A percentile compares a stretch with the other conserved stretches of the same genome.
Evolutionary conservation across 768 basidiomycete species (phyloP).

Genomic region (Rhodotorula sphaerocarpa): DNA sequence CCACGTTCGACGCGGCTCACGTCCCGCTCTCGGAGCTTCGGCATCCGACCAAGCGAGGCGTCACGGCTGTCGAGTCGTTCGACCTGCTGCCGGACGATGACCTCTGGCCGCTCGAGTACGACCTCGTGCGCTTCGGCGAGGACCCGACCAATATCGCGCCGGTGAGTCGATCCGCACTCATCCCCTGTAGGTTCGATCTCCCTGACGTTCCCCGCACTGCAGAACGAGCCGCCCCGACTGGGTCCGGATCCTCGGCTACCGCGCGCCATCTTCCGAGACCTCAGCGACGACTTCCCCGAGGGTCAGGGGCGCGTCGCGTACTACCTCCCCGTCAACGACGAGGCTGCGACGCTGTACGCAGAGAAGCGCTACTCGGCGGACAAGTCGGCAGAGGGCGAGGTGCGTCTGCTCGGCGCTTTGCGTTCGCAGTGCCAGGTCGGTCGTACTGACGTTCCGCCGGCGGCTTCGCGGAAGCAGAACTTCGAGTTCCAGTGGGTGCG

Average conservation of each 20-base stretch:
- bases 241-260: conserved; percentile 29
- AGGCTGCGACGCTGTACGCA: conserved; percentile 18
- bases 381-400: conserved; percentile 15
- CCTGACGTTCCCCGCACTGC: background rate
- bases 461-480: no score
- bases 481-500: conserved; percentile 31
- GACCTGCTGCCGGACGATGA: conserved; percentile 74
- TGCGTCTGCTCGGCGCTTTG: conserved; percentile 2
- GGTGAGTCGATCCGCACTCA: background rate
- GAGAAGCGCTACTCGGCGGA: conserved; percentile 11
- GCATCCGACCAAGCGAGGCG: conserved; percentile 69
- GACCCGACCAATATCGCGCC: conserved; percentile 25
- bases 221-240: conserved; percentile 10
- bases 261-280: conserved; percentile 32
- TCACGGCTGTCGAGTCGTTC: conserved; percentile 70
- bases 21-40: conserved; percentile 45
- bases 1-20: conserved; percentile 35
- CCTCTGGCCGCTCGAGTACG: conserved; percentile 62
- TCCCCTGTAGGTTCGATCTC: no score
- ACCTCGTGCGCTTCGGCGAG: conserved; percentile 45
- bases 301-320: conserved; percentile 31
- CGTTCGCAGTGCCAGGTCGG: no score
- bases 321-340: conserved; percentile 34
- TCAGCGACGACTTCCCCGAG: conserved; percentile 14
- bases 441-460: no score